A percentile compares a stretch with the other conserved stretches of the same genome.
Evolutionary conservation across 2,329 filamentous ascomycete species (phyloP).

Genomic region (Colletotrichum sublineola): DNA sequence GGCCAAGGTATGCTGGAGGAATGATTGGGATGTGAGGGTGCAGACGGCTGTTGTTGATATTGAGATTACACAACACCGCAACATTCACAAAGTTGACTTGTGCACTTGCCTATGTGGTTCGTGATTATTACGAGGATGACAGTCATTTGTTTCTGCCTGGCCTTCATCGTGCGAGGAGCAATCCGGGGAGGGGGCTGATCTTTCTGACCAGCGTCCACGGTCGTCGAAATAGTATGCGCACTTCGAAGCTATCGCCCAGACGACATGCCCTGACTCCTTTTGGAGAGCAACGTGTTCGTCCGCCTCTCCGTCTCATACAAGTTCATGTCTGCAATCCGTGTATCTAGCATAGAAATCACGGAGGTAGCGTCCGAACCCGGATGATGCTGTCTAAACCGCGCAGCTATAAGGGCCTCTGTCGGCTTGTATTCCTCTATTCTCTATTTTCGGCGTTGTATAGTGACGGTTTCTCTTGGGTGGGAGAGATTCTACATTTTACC

Average conservation of each 20-base stretch:
- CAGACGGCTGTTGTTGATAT: neutral
- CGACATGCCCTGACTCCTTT: neutral
- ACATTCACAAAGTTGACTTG: neutral
- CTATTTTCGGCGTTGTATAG: neutral
- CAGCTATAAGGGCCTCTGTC: neutral
- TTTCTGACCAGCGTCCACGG: neutral
- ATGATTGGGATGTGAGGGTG: neutral
- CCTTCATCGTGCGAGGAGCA: neutral
- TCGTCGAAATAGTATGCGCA: neutral
- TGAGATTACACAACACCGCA: neutral
- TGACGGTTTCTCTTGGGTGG: neutral
- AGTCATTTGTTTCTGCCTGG: neutral
- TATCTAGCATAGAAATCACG: neutral
- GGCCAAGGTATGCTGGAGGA: neutral
- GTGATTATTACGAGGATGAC: neutral
- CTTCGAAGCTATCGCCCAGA: neutral
- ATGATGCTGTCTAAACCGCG: neutral
- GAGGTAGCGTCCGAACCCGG: neutral
- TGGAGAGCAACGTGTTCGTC: neutral
- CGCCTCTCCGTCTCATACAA: neutral
- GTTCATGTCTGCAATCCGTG: neutral
- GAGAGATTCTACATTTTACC: neutral
- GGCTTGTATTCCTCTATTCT: neutral
- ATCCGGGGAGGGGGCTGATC: neutral
- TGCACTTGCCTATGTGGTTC: neutral